Base-by-base conservation (phyloP, 2,329 filamentous ascomycete genomes). In the Fusarium coffeatum region DNA sequence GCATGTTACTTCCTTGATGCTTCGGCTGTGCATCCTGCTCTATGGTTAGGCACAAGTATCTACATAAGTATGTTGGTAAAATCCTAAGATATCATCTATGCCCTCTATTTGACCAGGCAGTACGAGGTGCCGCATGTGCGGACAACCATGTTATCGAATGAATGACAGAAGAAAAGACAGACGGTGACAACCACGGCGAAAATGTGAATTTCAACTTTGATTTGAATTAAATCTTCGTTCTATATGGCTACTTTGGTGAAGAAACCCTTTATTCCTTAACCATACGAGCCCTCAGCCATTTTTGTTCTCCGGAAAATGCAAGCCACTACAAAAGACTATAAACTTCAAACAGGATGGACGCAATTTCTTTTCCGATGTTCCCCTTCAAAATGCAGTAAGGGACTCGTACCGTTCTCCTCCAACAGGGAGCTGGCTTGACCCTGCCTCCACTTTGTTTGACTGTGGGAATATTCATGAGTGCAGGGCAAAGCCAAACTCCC, bases 271-370 rank as follows among this genome's bases (percentile, higher is more conserved):
- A 47, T 49, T 32, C 46, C 42, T 37, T 51, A 40, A 48, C 43
- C 46, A 55, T 47, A 53, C 42, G 55, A 43, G 50, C 51, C 46
- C 66, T 55, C 50, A 45, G 34, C 55, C 56, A 8, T 46, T 53
- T 69, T 59, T 46, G 28, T 23, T 43, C 22, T 58, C 60, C 55
- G 27, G 43, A 56, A 50, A 72, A 69, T 69, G 54, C 46, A 58
- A 55, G 47, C 25, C 61, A 65, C 45, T 61, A 22, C 48, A 60
- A 58, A 30, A 30, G 28, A 61, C 48, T 53, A 45, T 63, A 59
- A 28, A 28, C 20, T 63, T 43, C 32, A 50, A 59, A 53, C 34
- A 43, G 53, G 48, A 40, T 68, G 42, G 50, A 68, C 50, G 49
- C 67, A 71, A 59, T 59, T 41, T 67, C 28, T 63, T 57, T 60